Percentiles rank a stretch among this genome's conserved stretches.
These are phyloP conservation scores for Hordeum marinum DNA, from an alignment of 176 grass and related monocot species.

Conservation along the genomic window DNA sequence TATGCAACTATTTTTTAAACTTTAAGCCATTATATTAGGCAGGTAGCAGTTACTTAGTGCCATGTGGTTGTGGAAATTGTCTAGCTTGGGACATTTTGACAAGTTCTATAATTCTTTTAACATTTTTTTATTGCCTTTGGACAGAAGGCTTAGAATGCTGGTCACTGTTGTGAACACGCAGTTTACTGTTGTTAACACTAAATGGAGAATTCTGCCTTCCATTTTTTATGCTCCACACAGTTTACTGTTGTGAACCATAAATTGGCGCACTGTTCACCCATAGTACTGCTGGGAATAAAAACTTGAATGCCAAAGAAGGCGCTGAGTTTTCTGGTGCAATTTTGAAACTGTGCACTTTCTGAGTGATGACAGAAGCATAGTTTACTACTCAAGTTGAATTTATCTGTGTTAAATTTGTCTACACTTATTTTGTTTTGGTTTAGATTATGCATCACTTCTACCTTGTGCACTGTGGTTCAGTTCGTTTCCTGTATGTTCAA, in stretches of 20 bases:
- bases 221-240: too few relatives aligned
- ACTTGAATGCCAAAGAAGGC: slow-evolving; percentile 16
- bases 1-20: neutral
- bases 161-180: neutral
- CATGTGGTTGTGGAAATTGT: slow-evolving; percentile 13
- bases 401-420: slow-evolving; percentile 13
- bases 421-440: slow-evolving; percentile 11
- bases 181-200: too few relatives aligned
- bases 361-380: slow-evolving; percentile 8
- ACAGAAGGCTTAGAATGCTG: slow-evolving; percentile 35
- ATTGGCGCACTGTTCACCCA: neutral
- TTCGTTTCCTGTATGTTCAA: slow-evolving; percentile 10
- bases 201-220: too few relatives aligned
- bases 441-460: neutral
- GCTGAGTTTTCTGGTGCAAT: slow-evolving; percentile 25
- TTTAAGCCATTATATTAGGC: slow-evolving; percentile 7
- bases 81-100: neutral
- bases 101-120: slow-evolving; percentile 34
- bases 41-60: slow-evolving; percentile 16
- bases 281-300: neutral
- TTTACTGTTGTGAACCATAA: too few relatives aligned
- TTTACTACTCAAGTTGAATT: slow-evolving; percentile 17
- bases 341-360: slow-evolving; percentile 19
- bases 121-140: slow-evolving; percentile 31
- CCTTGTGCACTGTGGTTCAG: neutral